Evolutionary conservation across 345 rosid genomes (phyloP).

Genomic region (Laguncularia racemosa): DNA sequence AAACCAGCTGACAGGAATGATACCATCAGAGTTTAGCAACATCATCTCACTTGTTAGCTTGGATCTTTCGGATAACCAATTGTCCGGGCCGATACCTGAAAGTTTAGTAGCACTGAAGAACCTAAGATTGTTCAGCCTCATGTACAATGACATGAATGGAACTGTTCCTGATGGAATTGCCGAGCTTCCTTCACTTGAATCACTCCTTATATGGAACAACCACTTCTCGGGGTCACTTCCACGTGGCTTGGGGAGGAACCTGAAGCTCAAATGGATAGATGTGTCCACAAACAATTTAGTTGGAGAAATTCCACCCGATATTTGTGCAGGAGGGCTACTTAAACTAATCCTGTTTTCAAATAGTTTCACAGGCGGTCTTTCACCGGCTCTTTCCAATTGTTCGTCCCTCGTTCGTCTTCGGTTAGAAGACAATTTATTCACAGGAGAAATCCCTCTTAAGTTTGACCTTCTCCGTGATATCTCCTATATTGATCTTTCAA

Average conservation of each 20-base stretch:
- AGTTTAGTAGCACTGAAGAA: constrained; percentile 68
- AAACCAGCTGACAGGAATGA: constrained; percentile 54
- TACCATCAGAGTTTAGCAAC: constrained; percentile 67
- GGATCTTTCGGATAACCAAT: constrained; percentile 76
- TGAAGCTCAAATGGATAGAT: constrained; percentile 80
- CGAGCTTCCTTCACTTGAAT: constrained; percentile 72
- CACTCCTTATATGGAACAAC: constrained; percentile 82
- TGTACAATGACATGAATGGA: constrained; percentile 87
- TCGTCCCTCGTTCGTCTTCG: constrained; percentile 79
- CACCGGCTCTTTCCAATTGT: constrained; percentile 65
- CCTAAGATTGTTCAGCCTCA: constrained; percentile 61
- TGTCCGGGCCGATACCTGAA: constrained; percentile 73
- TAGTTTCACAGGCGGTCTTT: constrained; percentile 51
- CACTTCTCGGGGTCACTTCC: constrained; percentile 81
- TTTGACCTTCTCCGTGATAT: constrained; percentile 55
- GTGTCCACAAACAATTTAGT: constrained; percentile 73
- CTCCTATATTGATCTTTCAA: constrained; percentile 68
- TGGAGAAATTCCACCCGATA: constrained; percentile 69
- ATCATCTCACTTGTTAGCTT: constrained; percentile 50
- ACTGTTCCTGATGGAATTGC: constrained; percentile 63
- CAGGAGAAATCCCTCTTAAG: constrained; percentile 64
- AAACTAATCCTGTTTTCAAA: constrained; percentile 84
- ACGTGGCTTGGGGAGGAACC: constrained; percentile 55
- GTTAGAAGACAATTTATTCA: constrained; percentile 76
- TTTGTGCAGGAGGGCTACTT: constrained; percentile 60